phyloP scores from a whole-genome alignment of 495 filamentous ascomycete genomes.

The Annulohypoxylon bovei region DNA sequence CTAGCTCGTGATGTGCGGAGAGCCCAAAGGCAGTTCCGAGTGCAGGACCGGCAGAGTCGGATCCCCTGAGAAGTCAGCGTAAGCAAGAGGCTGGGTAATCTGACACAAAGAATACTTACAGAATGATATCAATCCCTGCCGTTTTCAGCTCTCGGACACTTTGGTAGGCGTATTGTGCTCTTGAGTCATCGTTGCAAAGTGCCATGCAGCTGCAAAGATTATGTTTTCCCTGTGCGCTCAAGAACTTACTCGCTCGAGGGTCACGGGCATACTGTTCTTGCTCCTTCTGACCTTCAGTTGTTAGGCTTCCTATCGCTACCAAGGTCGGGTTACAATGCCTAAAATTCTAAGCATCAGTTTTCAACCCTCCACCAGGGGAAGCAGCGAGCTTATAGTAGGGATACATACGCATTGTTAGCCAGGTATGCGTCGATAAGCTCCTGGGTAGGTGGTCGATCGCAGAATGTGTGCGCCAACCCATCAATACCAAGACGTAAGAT shows the following conservation, averaged over 20 bases:
- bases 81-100: not conserved
- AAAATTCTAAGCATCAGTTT: not conserved
- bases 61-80: slow-evolving; percentile 8
- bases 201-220: slow-evolving; percentile 23
- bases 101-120: slow-evolving; percentile 8
- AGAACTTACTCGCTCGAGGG: slow-evolving; percentile 17
- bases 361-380: not conserved
- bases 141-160: slow-evolving; percentile 28
- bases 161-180: slow-evolving; percentile 29
- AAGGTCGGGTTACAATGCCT: slow-evolving; percentile 34
- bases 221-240: not conserved
- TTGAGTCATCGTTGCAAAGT: slow-evolving; percentile 6
- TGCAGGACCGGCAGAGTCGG: slow-evolving; percentile 33
- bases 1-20: slow-evolving; percentile 30
- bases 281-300: slow-evolving; percentile 16
- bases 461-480: slow-evolving; percentile 31
- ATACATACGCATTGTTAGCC: slow-evolving; percentile 28
- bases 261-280: slow-evolving; percentile 25
- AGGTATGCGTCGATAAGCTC: slow-evolving; percentile 31
- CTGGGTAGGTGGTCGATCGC: slow-evolving; percentile 20
- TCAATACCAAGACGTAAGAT: slow-evolving; percentile 26
- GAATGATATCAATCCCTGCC: slow-evolving; percentile 22
- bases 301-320: slow-evolving; percentile 19
- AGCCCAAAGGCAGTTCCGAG: slow-evolving; percentile 28
- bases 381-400: too few species aligned